Evolutionary conservation across 306 rosid species (phyloP).

Genomic region (Glycyrrhiza uralensis): DNA sequence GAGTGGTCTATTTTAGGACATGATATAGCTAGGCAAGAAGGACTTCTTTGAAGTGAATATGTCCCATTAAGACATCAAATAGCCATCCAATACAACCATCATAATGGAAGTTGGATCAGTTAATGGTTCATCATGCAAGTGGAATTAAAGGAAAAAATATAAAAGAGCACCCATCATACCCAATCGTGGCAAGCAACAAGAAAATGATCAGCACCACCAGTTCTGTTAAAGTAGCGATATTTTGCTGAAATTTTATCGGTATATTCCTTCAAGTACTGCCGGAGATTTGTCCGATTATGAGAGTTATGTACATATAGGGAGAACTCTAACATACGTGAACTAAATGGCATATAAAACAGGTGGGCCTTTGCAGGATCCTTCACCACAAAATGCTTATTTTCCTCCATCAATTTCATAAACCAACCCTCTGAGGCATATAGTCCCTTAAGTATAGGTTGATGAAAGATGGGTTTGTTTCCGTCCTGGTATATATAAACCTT

Average conservation of each 20-base stretch:
- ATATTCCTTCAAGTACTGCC: conserved; percentile 67
- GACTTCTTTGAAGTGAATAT: background rate
- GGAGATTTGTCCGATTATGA: conserved; percentile 90
- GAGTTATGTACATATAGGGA: conserved; percentile 77
- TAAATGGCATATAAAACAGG: conserved; percentile 90
- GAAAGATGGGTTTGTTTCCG: conserved; percentile 84
- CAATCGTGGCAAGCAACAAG: conserved; percentile 98
- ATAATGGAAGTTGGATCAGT: background rate
- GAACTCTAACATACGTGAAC: conserved; percentile 73
- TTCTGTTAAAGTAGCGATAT: conserved; percentile 74
- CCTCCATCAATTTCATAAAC: conserved; percentile 96
- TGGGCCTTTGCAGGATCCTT: conserved; percentile 87
- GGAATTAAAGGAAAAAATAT: background rate
- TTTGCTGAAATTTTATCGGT: conserved; percentile 70
- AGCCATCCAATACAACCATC: conserved; percentile 7
- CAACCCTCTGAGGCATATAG: conserved; percentile 94
- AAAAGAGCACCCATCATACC: conserved; percentile 46
- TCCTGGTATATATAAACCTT: conserved; percentile 86
- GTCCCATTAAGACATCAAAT: conserved; percentile 2
- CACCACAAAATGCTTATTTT: conserved; percentile 59
- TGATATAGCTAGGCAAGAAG: background rate
- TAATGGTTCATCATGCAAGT: conserved; percentile 20
- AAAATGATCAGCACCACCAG: conserved; percentile 93
- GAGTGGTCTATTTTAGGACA: background rate
- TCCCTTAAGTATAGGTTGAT: conserved; percentile 81